phyloP scores from a whole-genome alignment of 495 filamentous ascomycete genomes.

The Aspergillus nidulans region DNA sequence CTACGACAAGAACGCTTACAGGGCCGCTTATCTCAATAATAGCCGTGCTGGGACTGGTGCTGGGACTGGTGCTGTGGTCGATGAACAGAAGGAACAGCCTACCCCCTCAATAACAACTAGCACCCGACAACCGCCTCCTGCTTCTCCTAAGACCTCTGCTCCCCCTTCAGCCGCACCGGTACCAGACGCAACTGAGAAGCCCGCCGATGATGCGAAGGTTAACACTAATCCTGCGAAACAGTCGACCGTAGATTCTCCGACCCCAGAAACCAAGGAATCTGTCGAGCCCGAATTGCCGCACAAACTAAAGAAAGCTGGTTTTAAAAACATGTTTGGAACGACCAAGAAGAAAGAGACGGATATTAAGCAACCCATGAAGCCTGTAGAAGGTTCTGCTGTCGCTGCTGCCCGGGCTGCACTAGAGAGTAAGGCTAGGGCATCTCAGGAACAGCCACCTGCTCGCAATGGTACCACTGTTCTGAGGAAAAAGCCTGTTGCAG shows the following conservation, averaged over 20 bases:
- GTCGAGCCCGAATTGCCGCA: slow-evolving; percentile 31
- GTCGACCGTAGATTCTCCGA: slow-evolving; percentile 20
- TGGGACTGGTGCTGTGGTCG: slow-evolving; percentile 36
- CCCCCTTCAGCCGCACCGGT: slow-evolving; percentile 6
- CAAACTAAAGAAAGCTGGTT: slow-evolving; percentile 45
- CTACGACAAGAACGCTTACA: slow-evolving; percentile 74
- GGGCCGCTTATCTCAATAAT: slow-evolving; percentile 75
- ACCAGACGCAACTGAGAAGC: slow-evolving; percentile 7
- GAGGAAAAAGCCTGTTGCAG: slow-evolving; percentile 38
- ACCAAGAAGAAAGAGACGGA: slow-evolving; percentile 37
- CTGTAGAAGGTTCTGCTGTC: slow-evolving; percentile 36
- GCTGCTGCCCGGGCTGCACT: slow-evolving; percentile 51
- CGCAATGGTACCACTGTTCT: slow-evolving; percentile 23
- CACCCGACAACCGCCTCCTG: slow-evolving; percentile 25
- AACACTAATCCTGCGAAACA: slow-evolving; percentile 23
- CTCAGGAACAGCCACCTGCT: slow-evolving; percentile 25
- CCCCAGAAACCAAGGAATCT: slow-evolving; percentile 14
- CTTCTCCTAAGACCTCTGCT: slow-evolving; percentile 24
- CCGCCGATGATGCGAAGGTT: slow-evolving; percentile 1
- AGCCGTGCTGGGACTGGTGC: slow-evolving; percentile 61
- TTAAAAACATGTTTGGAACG: slow-evolving; percentile 46
- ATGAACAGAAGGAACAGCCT: slow-evolving; percentile 16
- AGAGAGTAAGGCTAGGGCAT: slow-evolving; percentile 37
- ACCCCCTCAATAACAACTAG: slow-evolving; percentile 18
- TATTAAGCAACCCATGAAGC: slow-evolving; percentile 32